These are phyloP conservation scores for Melaleuca alternifolia DNA, from an alignment of 345 rosid species.

Conservation along the genomic window DNA sequence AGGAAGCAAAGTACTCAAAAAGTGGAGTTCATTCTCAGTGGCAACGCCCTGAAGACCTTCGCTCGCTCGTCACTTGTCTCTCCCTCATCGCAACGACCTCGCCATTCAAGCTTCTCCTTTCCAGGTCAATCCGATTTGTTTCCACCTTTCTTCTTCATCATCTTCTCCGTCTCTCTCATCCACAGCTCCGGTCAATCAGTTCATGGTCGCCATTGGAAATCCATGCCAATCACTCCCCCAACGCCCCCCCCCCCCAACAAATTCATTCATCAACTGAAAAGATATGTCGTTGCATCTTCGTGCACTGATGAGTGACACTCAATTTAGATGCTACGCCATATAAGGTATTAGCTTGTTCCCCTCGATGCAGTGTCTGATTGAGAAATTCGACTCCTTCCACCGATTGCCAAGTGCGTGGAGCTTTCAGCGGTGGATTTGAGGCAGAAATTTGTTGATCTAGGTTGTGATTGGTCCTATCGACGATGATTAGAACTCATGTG, in stretches of 20 bases:
- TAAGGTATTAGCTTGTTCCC: background rate
- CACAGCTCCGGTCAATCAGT: background rate
- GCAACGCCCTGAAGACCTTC: slow-evolving; percentile 73
- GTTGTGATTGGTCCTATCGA: background rate
- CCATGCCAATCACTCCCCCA: background rate
- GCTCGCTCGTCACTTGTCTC: slow-evolving; percentile 70
- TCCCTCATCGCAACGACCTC: slow-evolving; percentile 74
- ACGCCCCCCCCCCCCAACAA: too few relatives aligned
- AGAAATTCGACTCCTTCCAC: background rate
- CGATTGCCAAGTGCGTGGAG: background rate
- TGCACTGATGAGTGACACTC: accelerated
- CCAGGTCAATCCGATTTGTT: slow-evolving; percentile 22
- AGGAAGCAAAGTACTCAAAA: background rate
- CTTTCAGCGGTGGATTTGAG: background rate
- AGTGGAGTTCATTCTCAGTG: slow-evolving; percentile 68
- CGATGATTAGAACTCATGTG: background rate
- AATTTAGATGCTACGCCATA: background rate
- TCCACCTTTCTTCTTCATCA: background rate
- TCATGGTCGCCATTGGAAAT: background rate
- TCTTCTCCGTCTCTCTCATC: accelerated
- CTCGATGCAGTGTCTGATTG: background rate
- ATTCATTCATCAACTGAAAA: background rate
- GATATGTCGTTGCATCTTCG: background rate
- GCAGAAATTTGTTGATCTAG: background rate
- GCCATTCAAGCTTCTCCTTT: slow-evolving; percentile 61